Evolutionary conservation across 2,329 filamentous ascomycete genomes (phyloP), one percentile per base, ranked within the genome.

Genomic region (Dothideomycetes sp.): DNA sequence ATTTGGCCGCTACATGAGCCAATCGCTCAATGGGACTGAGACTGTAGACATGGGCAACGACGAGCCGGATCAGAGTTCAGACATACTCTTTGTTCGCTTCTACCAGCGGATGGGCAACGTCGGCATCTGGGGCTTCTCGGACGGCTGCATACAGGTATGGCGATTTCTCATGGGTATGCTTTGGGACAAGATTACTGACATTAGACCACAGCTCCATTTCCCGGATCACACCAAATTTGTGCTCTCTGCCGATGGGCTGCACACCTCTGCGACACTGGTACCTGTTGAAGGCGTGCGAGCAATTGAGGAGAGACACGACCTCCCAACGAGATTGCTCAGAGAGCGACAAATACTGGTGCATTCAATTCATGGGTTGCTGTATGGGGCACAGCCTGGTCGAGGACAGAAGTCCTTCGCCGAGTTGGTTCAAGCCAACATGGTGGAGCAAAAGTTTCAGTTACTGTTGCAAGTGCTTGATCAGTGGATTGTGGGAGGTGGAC

Each of bases 211-310:
- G 74, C 84, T 89, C 63, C 89, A 91, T 63, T 91, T 91, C 59
- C 84, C 84, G 2, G 84, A 91, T 51, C 84, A 91, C 59, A 89
- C 84, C 45, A 91, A 91, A 63, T 74, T 91, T 41, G 80, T 89
- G 10, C 65, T 91, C 18, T 84, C 85, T 44, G 66, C 80, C 1
- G 75, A 81, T 20, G 84, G 82, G n/a, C 76, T 73, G 1, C 82
- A 78, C 70, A 81, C 82, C 50, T 81, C 84, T 56, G 85, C 87
- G 56, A 83, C 83, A 64, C 80, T 84, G 53, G 74, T 88, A 15
- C 76, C 82, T 0, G 66, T 76, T n/a, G 76, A 82, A 44, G 83
- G 82, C 1, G 78, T 82, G 3, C 68, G 75, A 48, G 72, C 77
- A 27, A 72, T 89, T 9, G 69, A 74, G 3, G 62, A 70, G 20